phyloP scores from a whole-genome alignment of 805 yeast species.

The Lipomyces starkeyi region DNA sequence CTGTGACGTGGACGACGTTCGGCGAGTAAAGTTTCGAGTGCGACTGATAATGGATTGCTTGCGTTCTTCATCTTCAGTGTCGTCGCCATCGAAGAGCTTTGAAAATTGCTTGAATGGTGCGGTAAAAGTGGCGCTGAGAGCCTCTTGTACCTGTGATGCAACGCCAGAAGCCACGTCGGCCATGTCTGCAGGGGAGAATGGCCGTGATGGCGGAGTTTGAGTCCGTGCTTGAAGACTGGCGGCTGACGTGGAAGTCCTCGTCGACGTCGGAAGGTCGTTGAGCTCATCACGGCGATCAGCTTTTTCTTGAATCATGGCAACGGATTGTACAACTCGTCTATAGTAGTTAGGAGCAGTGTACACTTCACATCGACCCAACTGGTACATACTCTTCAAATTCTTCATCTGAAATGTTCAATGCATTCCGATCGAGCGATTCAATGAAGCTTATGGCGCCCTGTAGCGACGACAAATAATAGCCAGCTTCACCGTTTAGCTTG shows the following conservation, averaged over 20 bases:
- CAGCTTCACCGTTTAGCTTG: constrained; percentile 83
- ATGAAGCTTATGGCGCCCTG: constrained; percentile 88
- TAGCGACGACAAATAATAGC: constrained; percentile 87
- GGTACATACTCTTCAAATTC: constrained; percentile 56
- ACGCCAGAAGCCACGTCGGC: constrained; percentile 31
- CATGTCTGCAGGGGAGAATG: constrained; percentile 30
- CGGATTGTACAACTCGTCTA: constrained; percentile 48
- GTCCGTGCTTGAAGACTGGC: constrained; percentile 13
- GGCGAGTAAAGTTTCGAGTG: constrained; percentile 20
- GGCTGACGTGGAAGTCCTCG: constrained; percentile 39
- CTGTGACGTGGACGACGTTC: constrained; percentile 10
- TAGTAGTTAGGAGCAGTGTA: constrained; percentile 1
- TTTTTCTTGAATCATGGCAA: constrained; percentile 53
- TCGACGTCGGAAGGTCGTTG: constrained; percentile 38
- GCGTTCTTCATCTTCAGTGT: constrained; percentile 26
- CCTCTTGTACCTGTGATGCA: constrained; percentile 38
- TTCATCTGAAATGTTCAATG: constrained; percentile 64
- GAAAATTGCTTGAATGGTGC: constrained; percentile 54
- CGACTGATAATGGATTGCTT: constrained; percentile 16
- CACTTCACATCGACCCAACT: neutral
- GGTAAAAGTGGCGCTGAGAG: constrained; percentile 48
- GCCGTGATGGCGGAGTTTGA: constrained; percentile 28
- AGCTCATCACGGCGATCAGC: constrained; percentile 38
- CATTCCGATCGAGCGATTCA: constrained; percentile 60
- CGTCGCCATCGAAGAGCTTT: constrained; percentile 47